Evolutionary conservation across 2,329 filamentous ascomycete genomes (phyloP).

Genomic region (Fusarium chlamydosporum): DNA sequence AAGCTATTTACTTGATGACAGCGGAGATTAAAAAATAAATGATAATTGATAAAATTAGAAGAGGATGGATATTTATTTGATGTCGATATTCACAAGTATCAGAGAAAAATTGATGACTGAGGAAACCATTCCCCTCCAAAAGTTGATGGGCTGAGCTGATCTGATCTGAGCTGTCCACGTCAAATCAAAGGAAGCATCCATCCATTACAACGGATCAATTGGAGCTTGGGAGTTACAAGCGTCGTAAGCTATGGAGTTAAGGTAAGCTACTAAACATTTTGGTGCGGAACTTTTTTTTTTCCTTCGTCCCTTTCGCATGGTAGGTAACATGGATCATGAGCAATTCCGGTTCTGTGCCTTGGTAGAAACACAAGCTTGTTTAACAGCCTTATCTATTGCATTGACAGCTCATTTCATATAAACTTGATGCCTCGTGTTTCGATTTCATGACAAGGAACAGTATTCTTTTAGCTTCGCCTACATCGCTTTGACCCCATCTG

Average conservation of each 20-base stretch:
- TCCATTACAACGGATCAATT: background rate
- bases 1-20: slow-evolving; percentile 14
- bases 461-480: background rate
- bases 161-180: background rate
- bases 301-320: background rate
- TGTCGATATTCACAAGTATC: background rate
- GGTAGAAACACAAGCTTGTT: background rate
- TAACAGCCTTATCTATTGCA: background rate
- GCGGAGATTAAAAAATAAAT: background rate
- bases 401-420: background rate
- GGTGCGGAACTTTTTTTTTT: slow-evolving; percentile 9
- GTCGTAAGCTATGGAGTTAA: slow-evolving; percentile 24
- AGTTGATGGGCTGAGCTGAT: background rate
- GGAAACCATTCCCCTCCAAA: background rate
- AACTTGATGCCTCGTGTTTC: background rate
- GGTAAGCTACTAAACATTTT: slow-evolving; percentile 11
- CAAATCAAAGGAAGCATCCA: background rate
- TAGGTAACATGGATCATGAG: background rate
- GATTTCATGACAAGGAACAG: background rate
- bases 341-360: background rate
- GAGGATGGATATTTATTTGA: background rate
- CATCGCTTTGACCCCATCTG: background rate
- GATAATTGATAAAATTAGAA: background rate
- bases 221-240: slow-evolving; percentile 1
- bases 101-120: slow-evolving; percentile 23